These are phyloP conservation scores for Xylaria cubensis DNA, from an alignment of 495 filamentous ascomycete genomes.

Conservation along the genomic window DNA sequence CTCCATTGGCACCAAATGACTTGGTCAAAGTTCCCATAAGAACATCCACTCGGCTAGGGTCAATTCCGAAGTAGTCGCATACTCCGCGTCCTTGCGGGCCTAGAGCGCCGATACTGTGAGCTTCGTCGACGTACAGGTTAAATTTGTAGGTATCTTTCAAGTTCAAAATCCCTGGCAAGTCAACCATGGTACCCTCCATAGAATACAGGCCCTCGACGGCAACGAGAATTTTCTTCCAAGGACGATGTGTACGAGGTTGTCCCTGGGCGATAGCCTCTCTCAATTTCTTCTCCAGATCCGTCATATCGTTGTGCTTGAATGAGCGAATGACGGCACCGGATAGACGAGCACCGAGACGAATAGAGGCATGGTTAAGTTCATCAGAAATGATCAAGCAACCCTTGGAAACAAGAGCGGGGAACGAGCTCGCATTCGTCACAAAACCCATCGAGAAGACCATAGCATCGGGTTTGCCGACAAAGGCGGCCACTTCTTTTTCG, in stretches of 20 bases:
- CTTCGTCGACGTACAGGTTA: conserved; percentile 92
- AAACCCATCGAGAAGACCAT: conserved; percentile 99
- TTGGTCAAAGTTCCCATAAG: conserved; percentile 99
- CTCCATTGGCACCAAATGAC: conserved; percentile 97
- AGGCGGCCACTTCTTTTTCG: conserved; percentile 85
- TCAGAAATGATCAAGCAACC: conserved; percentile 94
- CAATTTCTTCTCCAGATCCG: conserved; percentile 79
- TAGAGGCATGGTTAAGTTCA: conserved; percentile 96
- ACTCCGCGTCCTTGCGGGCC: conserved; percentile 89
- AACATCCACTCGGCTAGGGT: conserved; percentile 87
- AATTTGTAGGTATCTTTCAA: conserved; percentile 97
- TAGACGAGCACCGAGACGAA: conserved; percentile 90
- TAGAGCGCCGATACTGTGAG: conserved; percentile 93
- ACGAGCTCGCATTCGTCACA: conserved; percentile 88
- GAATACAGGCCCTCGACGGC: conserved; percentile 97
- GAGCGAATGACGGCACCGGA: conserved; percentile 93
- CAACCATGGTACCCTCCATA: conserved; percentile 99
- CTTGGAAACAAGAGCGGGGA: conserved; percentile 89
- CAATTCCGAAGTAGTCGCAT: conserved; percentile 95
- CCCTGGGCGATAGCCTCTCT: conserved; percentile 94
- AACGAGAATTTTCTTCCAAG: conserved; percentile 98
- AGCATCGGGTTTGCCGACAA: conserved; percentile 89
- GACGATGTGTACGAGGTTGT: conserved; percentile 93
- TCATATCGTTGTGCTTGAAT: conserved; percentile 98
- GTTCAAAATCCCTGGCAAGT: conserved; percentile 82